Percentiles rank a stretch among this genome's conserved stretches.
These are phyloP conservation scores for Coemansia sp. DNA, from an alignment of 192 early-diverging fungal species.

Conservation along the genomic window DNA sequence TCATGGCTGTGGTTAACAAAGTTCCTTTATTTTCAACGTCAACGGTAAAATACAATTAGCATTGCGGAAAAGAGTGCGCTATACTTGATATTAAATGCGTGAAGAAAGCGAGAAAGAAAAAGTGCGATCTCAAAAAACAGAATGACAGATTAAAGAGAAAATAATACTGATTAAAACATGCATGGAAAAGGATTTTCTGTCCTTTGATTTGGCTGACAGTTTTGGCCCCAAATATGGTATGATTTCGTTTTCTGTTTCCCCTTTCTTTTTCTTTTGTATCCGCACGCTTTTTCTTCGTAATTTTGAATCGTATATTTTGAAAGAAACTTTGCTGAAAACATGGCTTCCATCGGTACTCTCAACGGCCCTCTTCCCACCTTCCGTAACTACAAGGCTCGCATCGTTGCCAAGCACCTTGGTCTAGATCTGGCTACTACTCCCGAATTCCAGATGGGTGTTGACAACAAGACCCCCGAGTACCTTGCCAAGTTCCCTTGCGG, in stretches of 20 bases:
- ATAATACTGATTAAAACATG: too few species aligned
- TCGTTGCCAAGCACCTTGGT: slow-evolving; percentile 78
- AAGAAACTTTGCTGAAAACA: slow-evolving; percentile 7
- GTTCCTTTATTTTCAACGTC: neutral
- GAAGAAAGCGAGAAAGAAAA: too few species aligned
- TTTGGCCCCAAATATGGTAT: too few species aligned
- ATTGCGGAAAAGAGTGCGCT: too few species aligned
- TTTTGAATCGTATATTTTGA: neutral
- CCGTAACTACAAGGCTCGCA: slow-evolving; percentile 63
- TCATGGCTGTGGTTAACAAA: neutral
- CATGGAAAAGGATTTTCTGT: too few species aligned
- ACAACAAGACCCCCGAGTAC: slow-evolving; percentile 82
- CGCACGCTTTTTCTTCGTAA: neutral
- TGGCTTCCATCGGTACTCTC: slow-evolving; percentile 49
- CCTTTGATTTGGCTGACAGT: too few species aligned
- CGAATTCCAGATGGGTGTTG: slow-evolving; percentile 63
- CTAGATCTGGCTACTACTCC: slow-evolving; percentile 66
- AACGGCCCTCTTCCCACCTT: slow-evolving; percentile 29
- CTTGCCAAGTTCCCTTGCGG: slow-evolving; percentile 89
- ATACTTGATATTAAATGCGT: too few species aligned
- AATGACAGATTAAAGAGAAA: too few species aligned
- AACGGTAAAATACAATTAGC: neutral
- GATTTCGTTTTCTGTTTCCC: neutral
- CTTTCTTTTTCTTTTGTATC: too few species aligned
- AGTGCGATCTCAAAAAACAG: too few species aligned